Percentiles rank a stretch among this genome's conserved stretches.
These are phyloP conservation scores for Trichopus zeylanicus DNA, from an alignment of 116 monocot species.

Conservation along the genomic window DNA sequence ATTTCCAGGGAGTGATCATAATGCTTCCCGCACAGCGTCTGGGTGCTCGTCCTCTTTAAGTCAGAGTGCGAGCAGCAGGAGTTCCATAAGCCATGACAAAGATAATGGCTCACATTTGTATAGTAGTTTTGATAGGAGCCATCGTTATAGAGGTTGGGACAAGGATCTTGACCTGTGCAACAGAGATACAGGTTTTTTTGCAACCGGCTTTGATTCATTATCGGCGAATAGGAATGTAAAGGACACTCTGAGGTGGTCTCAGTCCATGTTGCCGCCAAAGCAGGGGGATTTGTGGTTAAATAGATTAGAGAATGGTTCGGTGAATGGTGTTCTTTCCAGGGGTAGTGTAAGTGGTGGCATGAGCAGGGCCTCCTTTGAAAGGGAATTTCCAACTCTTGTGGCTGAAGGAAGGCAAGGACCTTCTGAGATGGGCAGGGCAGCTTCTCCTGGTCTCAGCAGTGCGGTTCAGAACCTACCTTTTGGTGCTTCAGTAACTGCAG, in stretches of 20 bases:
- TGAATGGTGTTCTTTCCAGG: slow-evolving; percentile 18
- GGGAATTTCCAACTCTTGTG: slow-evolving; percentile 71
- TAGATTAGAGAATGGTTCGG: slow-evolving; percentile 18
- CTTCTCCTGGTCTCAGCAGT: slow-evolving; percentile 42
- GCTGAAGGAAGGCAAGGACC: slow-evolving; percentile 51
- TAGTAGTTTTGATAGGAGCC: slow-evolving; percentile 53
- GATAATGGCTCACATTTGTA: slow-evolving; percentile 30
- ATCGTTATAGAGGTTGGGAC: slow-evolving; percentile 39
- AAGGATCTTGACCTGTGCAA: slow-evolving; percentile 37
- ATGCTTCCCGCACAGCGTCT: slow-evolving; percentile 22
- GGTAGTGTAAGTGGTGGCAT: slow-evolving; percentile 14
- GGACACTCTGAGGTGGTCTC: slow-evolving; percentile 38
- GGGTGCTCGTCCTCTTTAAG: slow-evolving; percentile 31
- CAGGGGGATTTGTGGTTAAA: slow-evolving; percentile 24
- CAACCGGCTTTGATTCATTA: slow-evolving; percentile 28
- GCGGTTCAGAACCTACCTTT: slow-evolving; percentile 35
- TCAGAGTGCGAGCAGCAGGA: slow-evolving; percentile 50
- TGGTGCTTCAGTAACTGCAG: slow-evolving; percentile 24
- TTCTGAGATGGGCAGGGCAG: slow-evolving; percentile 30
- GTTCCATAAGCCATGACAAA: slow-evolving; percentile 24
- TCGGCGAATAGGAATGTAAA: slow-evolving; percentile 23
- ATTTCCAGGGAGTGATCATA: slow-evolving; percentile 27
- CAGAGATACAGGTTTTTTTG: slow-evolving; percentile 23
- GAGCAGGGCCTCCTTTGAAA: slow-evolving; percentile 46
- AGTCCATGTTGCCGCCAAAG: slow-evolving; percentile 35